Evolutionary conservation across 495 filamentous ascomycete species (phyloP).

Genomic region (Podospora bellae-mahoneyi): DNA sequence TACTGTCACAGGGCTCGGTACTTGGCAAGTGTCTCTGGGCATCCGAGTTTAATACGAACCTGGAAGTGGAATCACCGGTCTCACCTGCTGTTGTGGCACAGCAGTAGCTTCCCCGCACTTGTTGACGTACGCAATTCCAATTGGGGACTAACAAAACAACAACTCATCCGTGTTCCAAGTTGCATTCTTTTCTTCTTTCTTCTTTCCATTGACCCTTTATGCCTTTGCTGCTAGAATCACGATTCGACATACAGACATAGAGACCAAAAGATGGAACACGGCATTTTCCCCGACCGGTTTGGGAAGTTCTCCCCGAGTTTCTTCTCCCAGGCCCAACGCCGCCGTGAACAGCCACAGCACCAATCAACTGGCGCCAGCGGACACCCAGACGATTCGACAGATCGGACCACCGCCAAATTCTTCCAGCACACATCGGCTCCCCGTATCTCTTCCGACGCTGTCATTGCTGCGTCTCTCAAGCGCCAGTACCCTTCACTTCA

Average conservation of each 20-base stretch:
- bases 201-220: neutral
- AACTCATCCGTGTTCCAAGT: neutral
- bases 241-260: neutral
- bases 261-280: neutral
- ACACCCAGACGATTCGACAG: neutral
- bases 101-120: neutral
- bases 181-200: neutral
- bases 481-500: constrained; percentile 50
- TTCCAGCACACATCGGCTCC: constrained; percentile 47
- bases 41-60: neutral
- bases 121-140: neutral
- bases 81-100: neutral
- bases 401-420: constrained; percentile 20
- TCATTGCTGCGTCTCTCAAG: constrained; percentile 49
- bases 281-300: neutral
- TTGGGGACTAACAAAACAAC: neutral
- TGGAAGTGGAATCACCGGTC: neutral
- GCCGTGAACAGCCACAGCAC: neutral
- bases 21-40: neutral
- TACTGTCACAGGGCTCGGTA: neutral
- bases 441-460: constrained; percentile 50
- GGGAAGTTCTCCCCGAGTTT: neutral
- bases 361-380: neutral
- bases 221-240: neutral
- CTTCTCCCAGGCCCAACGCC: neutral